phyloP scores from a whole-genome alignment of 768 basidiomycete genomes.

The Serendipita sp. region DNA sequence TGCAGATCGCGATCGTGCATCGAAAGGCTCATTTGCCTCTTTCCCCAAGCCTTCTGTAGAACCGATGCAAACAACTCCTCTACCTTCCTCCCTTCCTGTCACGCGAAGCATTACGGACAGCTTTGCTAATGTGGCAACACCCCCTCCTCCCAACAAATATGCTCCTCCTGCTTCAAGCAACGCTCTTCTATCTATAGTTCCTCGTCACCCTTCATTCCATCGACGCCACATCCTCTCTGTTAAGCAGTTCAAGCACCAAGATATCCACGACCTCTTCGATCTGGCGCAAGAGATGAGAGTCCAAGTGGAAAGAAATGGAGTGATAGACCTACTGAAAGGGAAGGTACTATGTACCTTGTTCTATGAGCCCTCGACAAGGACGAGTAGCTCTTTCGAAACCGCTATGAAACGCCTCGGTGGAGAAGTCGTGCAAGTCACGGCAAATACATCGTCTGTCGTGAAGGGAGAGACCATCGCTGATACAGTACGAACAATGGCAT shows the following conservation, averaged over 20 bases:
- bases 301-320: slow-evolving; percentile 82
- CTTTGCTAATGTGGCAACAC: neutral
- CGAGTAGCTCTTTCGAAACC: slow-evolving; percentile 89
- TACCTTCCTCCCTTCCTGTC: neutral
- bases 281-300: slow-evolving; percentile 93
- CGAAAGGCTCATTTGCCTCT: slow-evolving; percentile 13
- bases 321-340: slow-evolving; percentile 76
- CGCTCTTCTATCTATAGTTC: slow-evolving; percentile 15
- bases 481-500: slow-evolving; percentile 84
- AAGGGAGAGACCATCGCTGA: slow-evolving; percentile 92
- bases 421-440: slow-evolving; percentile 72
- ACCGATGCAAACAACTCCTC: neutral
- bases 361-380: slow-evolving; percentile 94
- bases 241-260: slow-evolving; percentile 78
- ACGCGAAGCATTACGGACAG: neutral
- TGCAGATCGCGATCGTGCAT: slow-evolving; percentile 6
- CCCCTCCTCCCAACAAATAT: neutral
- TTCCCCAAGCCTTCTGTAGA: slow-evolving; percentile 21
- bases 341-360: slow-evolving; percentile 83
- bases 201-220: slow-evolving; percentile 75
- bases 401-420: slow-evolving; percentile 99
- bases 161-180: neutral
- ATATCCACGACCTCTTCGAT: slow-evolving; percentile 85
- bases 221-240: slow-evolving; percentile 86
- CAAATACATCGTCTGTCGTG: slow-evolving; percentile 68